These are phyloP conservation scores for Chrysoporthe deuterocubensis DNA, from an alignment of 2,329 filamentous ascomycete species.

Conservation along the genomic window DNA sequence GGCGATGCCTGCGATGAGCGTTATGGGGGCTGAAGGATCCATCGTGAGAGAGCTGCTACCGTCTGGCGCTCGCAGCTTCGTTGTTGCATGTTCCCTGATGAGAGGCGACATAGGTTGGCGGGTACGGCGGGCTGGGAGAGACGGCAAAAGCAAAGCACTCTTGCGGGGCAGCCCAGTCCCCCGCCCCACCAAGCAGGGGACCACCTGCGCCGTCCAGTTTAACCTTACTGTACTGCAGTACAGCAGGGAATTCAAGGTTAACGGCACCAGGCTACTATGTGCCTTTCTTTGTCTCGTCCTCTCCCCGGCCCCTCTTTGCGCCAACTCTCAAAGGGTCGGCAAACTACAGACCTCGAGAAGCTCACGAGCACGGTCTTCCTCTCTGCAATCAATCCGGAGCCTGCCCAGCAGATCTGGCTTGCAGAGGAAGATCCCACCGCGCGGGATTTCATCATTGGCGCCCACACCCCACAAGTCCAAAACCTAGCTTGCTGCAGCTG, in stretches of 20 bases:
- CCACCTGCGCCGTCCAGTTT: neutral
- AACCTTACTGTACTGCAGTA: neutral
- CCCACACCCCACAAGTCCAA: slow-evolving; percentile 11
- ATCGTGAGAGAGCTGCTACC: too few species aligned
- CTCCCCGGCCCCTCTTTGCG: neutral
- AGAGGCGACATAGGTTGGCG: too few species aligned
- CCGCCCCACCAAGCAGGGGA: neutral
- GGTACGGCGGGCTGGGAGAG: too few species aligned
- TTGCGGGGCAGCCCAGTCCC: neutral
- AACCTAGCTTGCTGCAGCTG: slow-evolving; percentile 12
- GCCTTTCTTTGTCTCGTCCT: neutral
- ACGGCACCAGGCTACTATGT: neutral
- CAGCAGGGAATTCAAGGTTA: neutral
- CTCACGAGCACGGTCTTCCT: neutral
- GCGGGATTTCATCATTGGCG: neutral
- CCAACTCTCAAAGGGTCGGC: neutral
- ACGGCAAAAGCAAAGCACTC: too few species aligned
- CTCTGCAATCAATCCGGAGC: neutral
- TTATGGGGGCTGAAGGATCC: too few species aligned
- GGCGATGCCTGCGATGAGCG: too few species aligned
- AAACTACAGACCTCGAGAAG: neutral
- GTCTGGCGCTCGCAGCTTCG: too few species aligned
- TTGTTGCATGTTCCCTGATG: too few species aligned
- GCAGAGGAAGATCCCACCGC: neutral
- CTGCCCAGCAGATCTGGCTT: neutral